Base-by-base conservation (phyloP, 2,329 filamentous ascomycete species). In the Fusarium sp. region DNA sequence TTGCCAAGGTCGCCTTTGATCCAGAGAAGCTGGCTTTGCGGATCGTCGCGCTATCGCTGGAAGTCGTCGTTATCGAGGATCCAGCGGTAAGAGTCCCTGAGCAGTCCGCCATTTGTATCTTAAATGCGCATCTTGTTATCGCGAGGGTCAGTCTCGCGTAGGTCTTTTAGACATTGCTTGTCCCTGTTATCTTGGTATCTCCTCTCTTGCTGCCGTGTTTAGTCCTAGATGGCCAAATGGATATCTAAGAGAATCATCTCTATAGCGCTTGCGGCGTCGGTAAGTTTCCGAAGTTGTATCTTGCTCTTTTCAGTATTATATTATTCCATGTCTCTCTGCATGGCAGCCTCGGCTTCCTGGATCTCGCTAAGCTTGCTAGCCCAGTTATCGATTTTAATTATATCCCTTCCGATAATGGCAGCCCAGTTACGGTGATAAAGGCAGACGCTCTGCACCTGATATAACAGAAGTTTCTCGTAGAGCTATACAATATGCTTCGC, bases 251-350 rank as follows among this genome's bases (percentile, higher is more conserved):
- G 53, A 38, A 46, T 44, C n/a, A 35, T 36, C 53, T 36, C 53
- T 56, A 56, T 27, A 45, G 53, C 41, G 29, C 29, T 38, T 46
- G 27, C 33, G 27, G 22, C 7, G 18, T 41, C 31, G n/a, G 44
- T 47, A 14, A 39, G 42, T 38, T 41, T 58, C 33, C 33, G 8
- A 29, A 58, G 17, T 22, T 49, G 22, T n/a, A 11, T 39, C 55
- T 58, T 58, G 33, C 42, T 58, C 11, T 57, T 45, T 33, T 63
- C 31, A 13, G 14, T 58, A 14, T 63, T 63, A n/a, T 53, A 61
- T 18, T 61, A 29, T 20, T 61, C 22, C 18, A 61, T 53, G 15
- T 61, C 57, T 10, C 29, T 29, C 38, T 22, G 25, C 10, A 65
- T 12, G 9, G 18, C 13, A 18, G 9, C n/a, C 62, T 65, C 52